Evolutionary conservation across 495 filamentous ascomycete species (phyloP).

Genomic region (Cudoniella acicularis): DNA sequence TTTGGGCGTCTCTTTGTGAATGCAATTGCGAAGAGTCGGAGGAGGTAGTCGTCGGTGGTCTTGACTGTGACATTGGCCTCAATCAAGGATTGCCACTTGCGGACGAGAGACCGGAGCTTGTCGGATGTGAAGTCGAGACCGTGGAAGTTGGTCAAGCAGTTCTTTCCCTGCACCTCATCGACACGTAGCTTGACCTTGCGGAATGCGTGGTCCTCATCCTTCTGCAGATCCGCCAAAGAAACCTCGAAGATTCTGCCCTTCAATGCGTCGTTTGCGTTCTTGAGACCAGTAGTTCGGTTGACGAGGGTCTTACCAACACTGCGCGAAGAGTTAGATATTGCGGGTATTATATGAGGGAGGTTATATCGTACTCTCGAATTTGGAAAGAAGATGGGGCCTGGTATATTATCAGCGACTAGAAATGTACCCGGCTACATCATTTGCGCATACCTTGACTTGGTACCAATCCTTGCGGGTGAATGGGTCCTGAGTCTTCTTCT

Average conservation of each 20-base stretch:
- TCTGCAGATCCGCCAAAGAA: conserved; percentile 96
- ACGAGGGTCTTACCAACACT: conserved; percentile 99
- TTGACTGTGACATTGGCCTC: conserved; percentile 99
- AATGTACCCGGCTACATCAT: not conserved
- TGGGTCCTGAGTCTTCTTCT: conserved; percentile 97
- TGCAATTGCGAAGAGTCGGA: conserved; percentile 96
- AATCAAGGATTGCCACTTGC: conserved; percentile 98
- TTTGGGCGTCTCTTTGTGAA: conserved; percentile 98
- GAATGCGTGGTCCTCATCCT: conserved; percentile 99
- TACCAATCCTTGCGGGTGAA: conserved; percentile 99
- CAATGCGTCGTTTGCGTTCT: conserved; percentile 98
- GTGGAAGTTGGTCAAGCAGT: conserved; percentile 99
- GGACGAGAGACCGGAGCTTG: conserved; percentile 96
- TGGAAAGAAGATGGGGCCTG: conserved; percentile 94
- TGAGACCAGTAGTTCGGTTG: conserved; percentile 97
- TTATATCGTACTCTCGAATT: conserved; percentile 80
- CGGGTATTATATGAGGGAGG: conserved; percentile 29
- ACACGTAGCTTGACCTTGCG: conserved; percentile 98
- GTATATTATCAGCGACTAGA: conserved; percentile 25
- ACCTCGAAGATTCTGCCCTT: conserved; percentile 99
- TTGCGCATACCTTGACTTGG: conserved; percentile 81
- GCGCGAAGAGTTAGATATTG: conserved; percentile 19
- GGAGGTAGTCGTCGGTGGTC: conserved; percentile 98
- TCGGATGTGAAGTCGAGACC: conserved; percentile 99
- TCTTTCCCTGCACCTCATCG: conserved; percentile 99